Evolutionary conservation across 2,329 filamentous ascomycete genomes (phyloP), one percentile per base, ranked within the genome.

Genomic region (Penicillium frequentans): DNA sequence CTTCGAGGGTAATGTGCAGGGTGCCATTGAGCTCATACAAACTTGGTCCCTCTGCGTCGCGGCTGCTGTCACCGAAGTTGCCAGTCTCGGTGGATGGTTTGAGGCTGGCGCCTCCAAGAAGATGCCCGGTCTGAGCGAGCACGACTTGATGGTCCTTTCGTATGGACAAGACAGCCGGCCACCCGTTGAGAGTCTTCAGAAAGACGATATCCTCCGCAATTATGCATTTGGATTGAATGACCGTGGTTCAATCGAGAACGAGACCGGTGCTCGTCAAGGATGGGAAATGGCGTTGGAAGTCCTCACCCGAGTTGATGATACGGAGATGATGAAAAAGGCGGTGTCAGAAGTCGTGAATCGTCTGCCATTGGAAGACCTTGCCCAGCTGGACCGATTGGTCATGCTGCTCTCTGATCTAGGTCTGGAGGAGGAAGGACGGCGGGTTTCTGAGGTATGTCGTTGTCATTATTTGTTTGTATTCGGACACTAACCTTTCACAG

Each of bases 251-350:
- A 66, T 79, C 19, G 65, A 74, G 27, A 66, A 73, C 55, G 64
- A 69, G 31, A 65, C 67, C 23, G 71, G 73, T 13, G 68, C 74
- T 14, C 79, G 83, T 37, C 88, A 93, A 65, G 93, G 93, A 9
- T 98, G 93, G 93, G 91, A 97, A 76, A 77, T 97, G 69, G 90
- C 92, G 0, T 86, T 97, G 44, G 86, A 91, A 58, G 84, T 96
- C 11, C 81, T 97, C 46, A 90, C 90, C 10, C 86, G 93, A 53
- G 83, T 98, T 70, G 89, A 96, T 68, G 86, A 92, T 57, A 80
- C 83, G 0, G 81, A 85, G 49, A 83, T 85, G 49, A 90, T 90
- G 8, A 88, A 90, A 68, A 84, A 88, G 62, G 87, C 87, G 57
- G 90, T 97, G 11, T 83, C 86, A 42, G 84, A 89, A 57, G 78